These are phyloP conservation scores for Phytophthora capsici DNA, from an alignment of 352 stramenopile species.

Conservation along the genomic window DNA sequence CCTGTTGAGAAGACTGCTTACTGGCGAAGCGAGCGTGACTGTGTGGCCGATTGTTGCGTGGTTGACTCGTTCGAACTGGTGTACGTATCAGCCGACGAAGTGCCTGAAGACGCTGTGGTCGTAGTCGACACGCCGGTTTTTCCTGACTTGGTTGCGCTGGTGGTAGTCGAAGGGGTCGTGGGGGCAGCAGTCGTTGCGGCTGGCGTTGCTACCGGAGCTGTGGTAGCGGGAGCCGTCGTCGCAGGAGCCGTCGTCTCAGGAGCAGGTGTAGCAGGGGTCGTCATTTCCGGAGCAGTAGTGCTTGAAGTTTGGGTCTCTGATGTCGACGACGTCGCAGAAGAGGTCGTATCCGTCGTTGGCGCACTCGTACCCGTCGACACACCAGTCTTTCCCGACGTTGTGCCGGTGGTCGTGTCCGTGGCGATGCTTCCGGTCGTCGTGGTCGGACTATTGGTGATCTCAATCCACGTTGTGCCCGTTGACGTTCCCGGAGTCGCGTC, in stretches of 20 bases:
- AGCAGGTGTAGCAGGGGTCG: not conserved
- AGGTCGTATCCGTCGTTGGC: not conserved
- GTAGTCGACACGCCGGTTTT: conserved; percentile 11
- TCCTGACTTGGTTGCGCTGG: conserved; percentile 14
- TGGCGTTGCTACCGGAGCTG: conserved; percentile 5
- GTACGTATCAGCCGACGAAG: conserved; percentile 27
- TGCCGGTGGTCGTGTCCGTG: conserved; percentile 7
- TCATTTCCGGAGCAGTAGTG: conserved; percentile 12
- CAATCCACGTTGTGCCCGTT: conserved; percentile 24
- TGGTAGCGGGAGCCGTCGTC: conserved; percentile 1
- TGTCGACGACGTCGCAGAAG: conserved; percentile 1
- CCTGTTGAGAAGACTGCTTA: conserved; percentile 11
- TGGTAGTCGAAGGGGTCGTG: conserved; percentile 3
- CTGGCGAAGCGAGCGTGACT: conserved; percentile 29
- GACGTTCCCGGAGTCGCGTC: conserved; percentile 18
- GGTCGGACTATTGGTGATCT: conserved; percentile 29
- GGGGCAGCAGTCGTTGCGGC: not conserved
- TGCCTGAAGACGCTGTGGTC: conserved; percentile 8
- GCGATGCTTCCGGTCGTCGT: conserved; percentile 18
- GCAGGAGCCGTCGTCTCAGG: not conserved
- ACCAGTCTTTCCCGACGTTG: conserved; percentile 14
- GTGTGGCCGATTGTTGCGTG: conserved; percentile 29
- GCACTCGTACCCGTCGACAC: conserved; percentile 7
- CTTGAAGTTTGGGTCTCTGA: not conserved
- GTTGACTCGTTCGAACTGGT: conserved; percentile 22